Base-by-base conservation (phyloP, 208 protist species). In the Trypanosomatidae sp. region DNA sequence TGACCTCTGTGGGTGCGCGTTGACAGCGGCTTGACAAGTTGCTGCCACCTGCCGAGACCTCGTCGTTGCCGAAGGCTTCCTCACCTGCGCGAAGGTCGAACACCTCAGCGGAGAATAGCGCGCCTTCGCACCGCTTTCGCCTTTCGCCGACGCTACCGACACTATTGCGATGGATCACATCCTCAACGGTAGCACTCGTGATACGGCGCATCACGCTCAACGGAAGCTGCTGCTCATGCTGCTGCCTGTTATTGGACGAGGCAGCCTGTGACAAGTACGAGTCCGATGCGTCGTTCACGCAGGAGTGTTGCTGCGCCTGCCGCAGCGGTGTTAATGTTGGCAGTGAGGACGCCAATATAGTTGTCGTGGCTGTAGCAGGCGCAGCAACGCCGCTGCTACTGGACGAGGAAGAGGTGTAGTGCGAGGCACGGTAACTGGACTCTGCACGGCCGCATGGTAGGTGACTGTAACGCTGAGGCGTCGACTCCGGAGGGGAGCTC, bases 261-360 rank as follows among this genome's bases (percentile, higher is more conserved):
- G 73, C 43, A 5, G 73, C 68, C 55, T 59, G 68, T 25, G 68
- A 65, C 3, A 78, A 33, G 41, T 70, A 73, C 3, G 73, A 75
- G 41, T 69, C 69, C 22, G 65, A 55, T 56, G 76, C 55, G 59
- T 73, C 28, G 47, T 70, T 69, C 2, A 74, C 66, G 19, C 68
- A 73, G 22, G 62, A 71, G 62, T 65, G 25, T 12, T 19, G n/a
- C 59, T n/a, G 15, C 17, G 9, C 49, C 65, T 9, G 12, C 19
- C 13, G 52, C 62, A 50, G 22, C 62, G 53, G 7, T 59, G 55
- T 28, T 30, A 17, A 53, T 39, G 74, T n/a, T 30, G 15, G 7
- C 6, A 36, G 33, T 1, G 41, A 30, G 25, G 60, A 15, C 9
- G 17, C 13, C 53, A 17, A 65, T 9, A 13, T 6, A 47, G 39